Percentiles rank a stretch among this genome's conserved stretches.
Evolutionary conservation across 2,329 filamentous ascomycete species (phyloP).

Genomic region (Aspergillus puulaauensis): DNA sequence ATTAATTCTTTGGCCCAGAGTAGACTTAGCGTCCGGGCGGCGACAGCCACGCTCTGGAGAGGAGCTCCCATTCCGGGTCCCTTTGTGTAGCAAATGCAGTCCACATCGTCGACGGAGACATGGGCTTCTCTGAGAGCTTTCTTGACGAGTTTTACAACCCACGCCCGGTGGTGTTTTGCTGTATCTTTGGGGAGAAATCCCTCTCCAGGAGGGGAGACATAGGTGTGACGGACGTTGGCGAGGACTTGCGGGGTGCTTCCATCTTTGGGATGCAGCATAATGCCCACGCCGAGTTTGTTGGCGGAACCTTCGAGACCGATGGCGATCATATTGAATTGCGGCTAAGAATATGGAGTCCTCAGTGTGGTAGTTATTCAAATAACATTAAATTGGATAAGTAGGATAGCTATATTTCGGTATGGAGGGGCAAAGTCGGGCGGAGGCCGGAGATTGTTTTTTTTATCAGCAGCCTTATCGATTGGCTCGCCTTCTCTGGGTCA

Average conservation of each 20-base stretch:
- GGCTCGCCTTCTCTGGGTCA: slow-evolving; percentile 14
- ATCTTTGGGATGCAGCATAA: slow-evolving; percentile 72
- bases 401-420: neutral
- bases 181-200: slow-evolving; percentile 98
- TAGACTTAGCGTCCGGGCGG: slow-evolving; percentile 74
- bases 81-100: slow-evolving; percentile 93
- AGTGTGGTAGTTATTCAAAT: neutral
- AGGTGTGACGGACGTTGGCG: slow-evolving; percentile 92
- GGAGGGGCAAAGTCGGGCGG: slow-evolving; percentile 17
- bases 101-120: slow-evolving; percentile 64
- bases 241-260: slow-evolving; percentile 67
- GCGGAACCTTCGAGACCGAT: slow-evolving; percentile 87
- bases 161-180: slow-evolving; percentile 82
- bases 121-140: slow-evolving; percentile 71
- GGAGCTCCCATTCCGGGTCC: slow-evolving; percentile 97
- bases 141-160: slow-evolving; percentile 80
- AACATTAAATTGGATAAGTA: neutral
- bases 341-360: neutral
- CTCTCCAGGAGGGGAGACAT: slow-evolving; percentile 83
- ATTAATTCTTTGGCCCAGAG: slow-evolving; percentile 88
- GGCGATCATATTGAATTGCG: slow-evolving; percentile 55
- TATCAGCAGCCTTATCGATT: slow-evolving; percentile 33
- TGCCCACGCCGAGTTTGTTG: slow-evolving; percentile 93
- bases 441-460: slow-evolving; percentile 16
- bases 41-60: slow-evolving; percentile 80